Percentiles rank a stretch among this genome's conserved stretches.
Evolutionary conservation across 2,329 filamentous ascomycete species (phyloP).

Genomic region (Apiospora sp.): DNA sequence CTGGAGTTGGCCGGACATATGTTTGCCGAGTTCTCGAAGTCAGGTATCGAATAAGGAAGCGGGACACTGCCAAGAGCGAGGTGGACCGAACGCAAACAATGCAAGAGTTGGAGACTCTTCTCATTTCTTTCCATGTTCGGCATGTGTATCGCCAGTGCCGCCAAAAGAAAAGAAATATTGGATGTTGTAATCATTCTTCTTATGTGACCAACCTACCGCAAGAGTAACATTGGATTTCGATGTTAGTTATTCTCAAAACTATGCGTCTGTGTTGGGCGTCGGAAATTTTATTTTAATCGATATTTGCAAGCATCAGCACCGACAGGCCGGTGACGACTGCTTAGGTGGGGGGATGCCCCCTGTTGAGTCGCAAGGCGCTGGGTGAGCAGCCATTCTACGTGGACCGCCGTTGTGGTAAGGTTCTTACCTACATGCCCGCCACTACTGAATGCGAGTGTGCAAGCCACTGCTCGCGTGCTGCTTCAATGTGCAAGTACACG

Average conservation of each 20-base stretch:
- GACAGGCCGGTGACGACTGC: neutral
- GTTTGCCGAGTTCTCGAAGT: neutral
- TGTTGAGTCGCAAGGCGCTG: neutral
- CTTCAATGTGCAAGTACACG: neutral
- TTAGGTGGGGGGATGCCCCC: neutral
- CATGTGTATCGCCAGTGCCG: neutral
- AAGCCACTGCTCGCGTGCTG: neutral
- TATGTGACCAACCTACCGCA: no score
- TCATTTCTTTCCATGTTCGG: neutral
- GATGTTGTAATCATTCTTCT: no score
- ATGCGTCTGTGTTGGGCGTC: no score
- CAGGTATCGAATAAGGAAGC: neutral
- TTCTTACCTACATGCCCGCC: neutral
- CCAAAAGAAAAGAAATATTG: no score
- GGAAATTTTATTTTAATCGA: neutral
- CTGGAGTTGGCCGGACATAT: neutral
- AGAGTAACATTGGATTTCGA: no score
- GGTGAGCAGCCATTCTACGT: neutral
- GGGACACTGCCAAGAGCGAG: neutral
- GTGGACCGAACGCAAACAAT: neutral
- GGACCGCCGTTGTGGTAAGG: neutral
- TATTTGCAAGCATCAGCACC: slow-evolving; percentile 14
- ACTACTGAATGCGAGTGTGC: no score
- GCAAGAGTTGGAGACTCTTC: neutral
- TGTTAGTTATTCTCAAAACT: neutral